phyloP scores from a whole-genome alignment of 495 filamentous ascomycete species.

The Aspergillus ostianus region DNA sequence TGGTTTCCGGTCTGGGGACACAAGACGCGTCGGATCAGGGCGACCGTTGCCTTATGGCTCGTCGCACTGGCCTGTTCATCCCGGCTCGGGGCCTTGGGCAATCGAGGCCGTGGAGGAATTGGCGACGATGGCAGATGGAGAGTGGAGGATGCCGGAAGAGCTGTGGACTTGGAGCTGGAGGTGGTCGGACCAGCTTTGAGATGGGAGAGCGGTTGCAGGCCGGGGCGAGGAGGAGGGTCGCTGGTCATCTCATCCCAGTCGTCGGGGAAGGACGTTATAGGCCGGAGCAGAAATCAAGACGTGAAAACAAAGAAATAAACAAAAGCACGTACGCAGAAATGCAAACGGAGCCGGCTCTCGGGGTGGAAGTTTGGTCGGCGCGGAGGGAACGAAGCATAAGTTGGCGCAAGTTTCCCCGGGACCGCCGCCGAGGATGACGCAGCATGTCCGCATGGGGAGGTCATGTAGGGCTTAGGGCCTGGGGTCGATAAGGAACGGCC shows the following conservation, averaged over 20 bases:
- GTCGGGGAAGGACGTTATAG: slow-evolving; percentile 5
- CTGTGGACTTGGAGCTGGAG: slow-evolving; percentile 42
- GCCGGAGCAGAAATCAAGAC: background rate
- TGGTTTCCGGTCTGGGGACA: slow-evolving; percentile 51
- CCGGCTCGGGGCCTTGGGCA: slow-evolving; percentile 23
- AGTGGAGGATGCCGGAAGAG: slow-evolving; percentile 29
- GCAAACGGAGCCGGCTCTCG: background rate
- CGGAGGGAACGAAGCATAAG: background rate
- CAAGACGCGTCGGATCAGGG: slow-evolving; percentile 65
- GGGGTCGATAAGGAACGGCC: slow-evolving; percentile 8
- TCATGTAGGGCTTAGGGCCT: slow-evolving; percentile 37
- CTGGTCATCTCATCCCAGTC: slow-evolving; percentile 43
- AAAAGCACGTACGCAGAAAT: too few relatives aligned
- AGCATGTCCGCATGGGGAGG: slow-evolving; percentile 21
- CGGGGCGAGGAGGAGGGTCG: slow-evolving; percentile 33
- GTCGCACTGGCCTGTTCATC: slow-evolving; percentile 37
- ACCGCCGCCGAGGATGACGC: slow-evolving; percentile 16
- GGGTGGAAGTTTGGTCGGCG: too few relatives aligned
- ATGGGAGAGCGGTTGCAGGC: slow-evolving; percentile 45
- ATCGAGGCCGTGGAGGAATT: slow-evolving; percentile 34
- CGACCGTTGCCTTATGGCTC: slow-evolving; percentile 55
- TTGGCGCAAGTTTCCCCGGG: slow-evolving; percentile 2
- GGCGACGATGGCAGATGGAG: slow-evolving; percentile 27
- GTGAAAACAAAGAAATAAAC: background rate
- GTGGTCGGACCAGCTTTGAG: slow-evolving; percentile 53